Evolutionary conservation across 2,329 filamentous ascomycete genomes (phyloP).

Genomic region (Epichloe elymi): DNA sequence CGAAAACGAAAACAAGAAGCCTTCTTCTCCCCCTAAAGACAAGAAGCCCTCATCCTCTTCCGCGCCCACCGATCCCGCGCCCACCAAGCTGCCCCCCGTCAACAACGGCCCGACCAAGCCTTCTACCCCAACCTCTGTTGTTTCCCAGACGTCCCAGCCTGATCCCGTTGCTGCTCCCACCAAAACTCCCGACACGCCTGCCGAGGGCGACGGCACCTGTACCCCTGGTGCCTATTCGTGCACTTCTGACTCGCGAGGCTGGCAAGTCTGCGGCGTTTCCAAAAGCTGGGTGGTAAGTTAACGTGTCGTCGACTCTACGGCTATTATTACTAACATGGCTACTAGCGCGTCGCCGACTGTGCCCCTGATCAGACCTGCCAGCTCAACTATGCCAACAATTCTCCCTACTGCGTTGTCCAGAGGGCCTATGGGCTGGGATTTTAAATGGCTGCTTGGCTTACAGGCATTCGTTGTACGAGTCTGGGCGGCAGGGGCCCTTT

Average conservation of each 20-base stretch:
- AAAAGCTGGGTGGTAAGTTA: conserved; percentile 1
- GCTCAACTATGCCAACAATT: neutral
- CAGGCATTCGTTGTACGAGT: neutral
- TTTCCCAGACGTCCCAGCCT: neutral
- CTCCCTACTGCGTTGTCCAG: neutral
- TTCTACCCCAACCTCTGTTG: neutral
- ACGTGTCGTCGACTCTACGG: neutral
- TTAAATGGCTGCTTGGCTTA: too few relatives aligned
- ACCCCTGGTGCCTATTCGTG: neutral
- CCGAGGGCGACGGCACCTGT: neutral
- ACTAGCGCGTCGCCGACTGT: neutral
- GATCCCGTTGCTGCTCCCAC: neutral
- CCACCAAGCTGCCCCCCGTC: neutral
- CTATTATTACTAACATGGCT: neutral
- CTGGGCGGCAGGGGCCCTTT: neutral
- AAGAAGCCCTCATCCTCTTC: neutral
- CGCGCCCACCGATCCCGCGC: neutral
- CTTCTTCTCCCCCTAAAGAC: neutral
- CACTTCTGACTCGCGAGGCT: neutral
- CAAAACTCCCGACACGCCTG: neutral
- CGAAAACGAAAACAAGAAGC: neutral
- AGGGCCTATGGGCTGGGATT: too few relatives aligned
- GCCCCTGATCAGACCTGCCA: neutral
- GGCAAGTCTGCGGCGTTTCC: conserved; percentile 1
- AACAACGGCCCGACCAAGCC: neutral